Evolutionary conservation across 257 asterid species (phyloP), one percentile per base, ranked within the genome.

Genomic region (Solanum neorickii): DNA sequence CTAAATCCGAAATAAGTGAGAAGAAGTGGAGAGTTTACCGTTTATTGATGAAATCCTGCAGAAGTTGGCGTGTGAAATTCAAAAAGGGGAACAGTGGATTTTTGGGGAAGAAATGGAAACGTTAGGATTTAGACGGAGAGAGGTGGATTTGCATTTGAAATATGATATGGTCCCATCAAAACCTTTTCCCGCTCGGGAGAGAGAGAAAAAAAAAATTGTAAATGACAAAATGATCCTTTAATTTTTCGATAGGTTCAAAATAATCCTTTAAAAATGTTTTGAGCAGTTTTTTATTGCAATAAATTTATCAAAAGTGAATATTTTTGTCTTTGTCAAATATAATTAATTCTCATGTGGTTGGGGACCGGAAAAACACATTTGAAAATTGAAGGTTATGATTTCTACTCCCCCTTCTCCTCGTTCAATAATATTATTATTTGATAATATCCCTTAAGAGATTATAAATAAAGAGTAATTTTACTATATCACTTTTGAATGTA

Each of bases 121-220:
- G 73, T 77, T 77, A 9, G 35, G n/a, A 23, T 41, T 52, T 66
- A 31, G 76, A 83, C 5, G 5, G 52, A 83, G 27, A 39, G 60
- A 62, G 42, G 12, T 83, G 68, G 82, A 42, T 72, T 86, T 86
- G 87, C 37, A 41, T 73, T 86, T 86, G 87, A 86, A 73, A 68
- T 44, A 85, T 11, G 18, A 27, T 29, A 29, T 11, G 85, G 85
- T 80, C 85, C 44, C 27, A 3, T 29, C 25, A 44, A 80, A 80
- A 72, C 60, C 66, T 66, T 66, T 84, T 84, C 87, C 87, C 87
- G 87, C 86, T 66, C 37, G 59, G 27, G 59, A 62, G n/a, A 56
- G n/a, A 56, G 62, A 33, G 5, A n/a, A 76, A 7, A 69, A 15
- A 68, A 68, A 68, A 5, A 37, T 37, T 68, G 6, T 68, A 68